Evolutionary conservation across 208 protist species (phyloP).

Genomic region (Acanthamoeba sp.): DNA sequence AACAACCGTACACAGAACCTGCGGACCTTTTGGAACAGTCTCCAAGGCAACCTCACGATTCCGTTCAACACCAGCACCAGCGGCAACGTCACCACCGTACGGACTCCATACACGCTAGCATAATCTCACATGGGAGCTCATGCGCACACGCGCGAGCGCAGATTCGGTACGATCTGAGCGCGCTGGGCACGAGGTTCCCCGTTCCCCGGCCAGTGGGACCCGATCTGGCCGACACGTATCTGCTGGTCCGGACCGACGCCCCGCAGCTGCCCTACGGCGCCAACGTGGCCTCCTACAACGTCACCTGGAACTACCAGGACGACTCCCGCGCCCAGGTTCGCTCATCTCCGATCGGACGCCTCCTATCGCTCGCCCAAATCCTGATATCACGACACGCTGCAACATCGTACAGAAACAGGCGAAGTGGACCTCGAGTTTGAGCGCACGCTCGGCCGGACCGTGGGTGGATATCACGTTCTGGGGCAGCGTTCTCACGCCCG

Average conservation of each 20-base stretch:
- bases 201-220: not conserved
- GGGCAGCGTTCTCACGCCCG: conserved; percentile 20
- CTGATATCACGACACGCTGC: not conserved
- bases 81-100: not conserved
- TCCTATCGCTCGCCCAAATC: not conserved
- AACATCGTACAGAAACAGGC: not conserved
- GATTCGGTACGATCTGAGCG: not conserved
- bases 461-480: conserved; percentile 13
- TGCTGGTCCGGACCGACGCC: conserved; percentile 44
- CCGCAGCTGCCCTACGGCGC: conserved; percentile 10
- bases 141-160: too few relatives aligned
- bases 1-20: not conserved
- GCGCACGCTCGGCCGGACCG: not conserved
- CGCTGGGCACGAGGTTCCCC: conserved; percentile 5
- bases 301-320: conserved; percentile 11
- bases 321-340: not conserved
- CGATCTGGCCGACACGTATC: conserved; percentile 34
- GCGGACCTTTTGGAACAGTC: not conserved
- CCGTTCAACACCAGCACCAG: not conserved
- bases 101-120: not conserved
- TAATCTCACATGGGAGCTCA: not conserved
- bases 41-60: not conserved
- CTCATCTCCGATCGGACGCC: not conserved
- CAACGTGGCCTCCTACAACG: not conserved
- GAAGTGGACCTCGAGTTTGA: not conserved